Conservation (phyloP, 768 basidiomycete species). For the Termitomyces titanicus region DNA sequence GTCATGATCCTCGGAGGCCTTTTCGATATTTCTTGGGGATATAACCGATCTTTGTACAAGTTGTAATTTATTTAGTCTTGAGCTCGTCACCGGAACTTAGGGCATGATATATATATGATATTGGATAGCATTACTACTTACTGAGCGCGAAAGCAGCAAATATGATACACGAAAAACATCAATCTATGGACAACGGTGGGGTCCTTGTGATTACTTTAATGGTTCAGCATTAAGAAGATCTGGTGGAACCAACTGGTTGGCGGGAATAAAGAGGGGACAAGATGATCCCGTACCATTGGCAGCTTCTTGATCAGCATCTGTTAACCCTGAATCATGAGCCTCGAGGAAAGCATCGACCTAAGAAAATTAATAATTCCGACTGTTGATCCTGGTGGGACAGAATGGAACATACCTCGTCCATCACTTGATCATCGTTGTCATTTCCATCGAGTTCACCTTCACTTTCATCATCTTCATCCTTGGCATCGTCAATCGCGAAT, state of each 20-base stretch:
- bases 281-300: constrained; percentile 56
- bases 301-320: constrained; percentile 73
- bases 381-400: neutral
- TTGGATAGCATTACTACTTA: constrained; percentile 6
- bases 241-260: constrained; percentile 2
- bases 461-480: constrained; percentile 64
- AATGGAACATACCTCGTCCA: constrained; percentile 72
- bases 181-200: neutral
- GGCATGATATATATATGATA: no score
- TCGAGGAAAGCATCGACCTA: constrained; percentile 93
- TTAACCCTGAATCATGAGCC: constrained; percentile 84
- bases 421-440: constrained; percentile 70
- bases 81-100: neutral
- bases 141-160: constrained; percentile 2
- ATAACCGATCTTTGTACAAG: neutral
- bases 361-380: neutral
- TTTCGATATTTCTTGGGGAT: no score
- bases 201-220: constrained; percentile 16
- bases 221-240: constrained; percentile 27
- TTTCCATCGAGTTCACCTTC: constrained; percentile 50
- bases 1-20: no score
- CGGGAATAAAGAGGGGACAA: neutral
- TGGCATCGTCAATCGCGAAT: constrained; percentile 96
- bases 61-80: constrained; percentile 5
- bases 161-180: constrained; percentile 4